A percentile compares a stretch with the other conserved stretches of the same genome.
Conservation (phyloP, 768 basidiomycete genomes). For the Rhodotorula kratochvilovae region DNA sequence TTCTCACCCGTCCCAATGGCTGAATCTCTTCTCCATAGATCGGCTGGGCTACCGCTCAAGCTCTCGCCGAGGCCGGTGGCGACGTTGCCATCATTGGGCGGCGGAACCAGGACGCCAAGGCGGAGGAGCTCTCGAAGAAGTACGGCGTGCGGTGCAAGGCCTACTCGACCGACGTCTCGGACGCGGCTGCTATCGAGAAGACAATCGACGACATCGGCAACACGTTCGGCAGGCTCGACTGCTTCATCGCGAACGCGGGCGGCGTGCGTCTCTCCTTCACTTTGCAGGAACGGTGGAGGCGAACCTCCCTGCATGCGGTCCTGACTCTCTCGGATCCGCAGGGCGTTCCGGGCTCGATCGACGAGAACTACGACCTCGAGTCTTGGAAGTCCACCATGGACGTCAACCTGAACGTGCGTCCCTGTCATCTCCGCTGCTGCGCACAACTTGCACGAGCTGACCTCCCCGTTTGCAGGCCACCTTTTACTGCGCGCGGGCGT, state of each 20-base stretch:
- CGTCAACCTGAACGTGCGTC: too few species aligned
- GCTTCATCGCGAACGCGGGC: constrained; percentile 4
- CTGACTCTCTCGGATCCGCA: too few species aligned
- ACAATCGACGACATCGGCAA: constrained; percentile 20
- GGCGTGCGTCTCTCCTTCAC: neutral
- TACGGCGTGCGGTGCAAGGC: constrained; percentile 27
- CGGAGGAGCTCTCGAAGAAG: constrained; percentile 10
- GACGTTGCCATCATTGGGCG: constrained; percentile 29
- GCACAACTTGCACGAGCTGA: too few species aligned
- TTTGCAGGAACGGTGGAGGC: neutral
- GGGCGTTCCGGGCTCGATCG: too few species aligned
- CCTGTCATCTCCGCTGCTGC: too few species aligned
- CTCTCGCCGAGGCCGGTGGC: constrained; percentile 35
- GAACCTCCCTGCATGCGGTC: too few species aligned
- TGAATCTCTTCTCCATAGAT: neutral
- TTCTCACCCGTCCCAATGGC: too few species aligned
- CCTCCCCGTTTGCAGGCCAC: too few species aligned
- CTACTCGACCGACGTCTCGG: constrained; percentile 21
- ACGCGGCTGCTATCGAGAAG: constrained; percentile 17
- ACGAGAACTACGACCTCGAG: too few species aligned
- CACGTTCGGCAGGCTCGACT: constrained; percentile 20
- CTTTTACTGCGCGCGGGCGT: neutral
- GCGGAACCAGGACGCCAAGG: constrained; percentile 15
- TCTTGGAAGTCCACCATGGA: too few species aligned
- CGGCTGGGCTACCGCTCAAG: constrained; percentile 26